Evolutionary conservation across 192 early-diverging fungal species (phyloP).

Genomic region (Podila verticillata): DNA sequence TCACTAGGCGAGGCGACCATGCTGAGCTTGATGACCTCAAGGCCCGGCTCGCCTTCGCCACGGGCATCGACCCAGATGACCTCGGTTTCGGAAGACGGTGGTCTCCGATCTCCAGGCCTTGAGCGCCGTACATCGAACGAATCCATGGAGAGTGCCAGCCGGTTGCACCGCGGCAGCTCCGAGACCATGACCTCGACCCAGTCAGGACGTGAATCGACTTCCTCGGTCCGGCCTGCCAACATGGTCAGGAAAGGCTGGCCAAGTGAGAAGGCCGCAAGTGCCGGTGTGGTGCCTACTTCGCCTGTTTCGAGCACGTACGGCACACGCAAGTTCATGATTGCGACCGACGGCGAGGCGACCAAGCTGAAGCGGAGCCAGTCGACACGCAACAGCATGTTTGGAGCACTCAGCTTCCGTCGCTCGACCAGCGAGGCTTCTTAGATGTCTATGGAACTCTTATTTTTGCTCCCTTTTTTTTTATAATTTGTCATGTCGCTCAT

Average conservation of each 20-base stretch:
- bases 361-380: slow-evolving; percentile 51
- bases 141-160: background rate
- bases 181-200: slow-evolving; percentile 34
- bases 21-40: slow-evolving; percentile 36
- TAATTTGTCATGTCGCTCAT: background rate
- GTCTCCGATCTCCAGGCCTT: background rate
- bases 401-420: slow-evolving; percentile 39
- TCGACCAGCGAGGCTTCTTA: slow-evolving; percentile 13
- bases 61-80: slow-evolving; percentile 20
- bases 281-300: slow-evolving; percentile 40
- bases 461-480: background rate
- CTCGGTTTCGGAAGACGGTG: slow-evolving; percentile 11
- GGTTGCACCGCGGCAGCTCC: slow-evolving; percentile 22
- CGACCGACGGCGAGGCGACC: slow-evolving; percentile 11
- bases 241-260: slow-evolving; percentile 51
- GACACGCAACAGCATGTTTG: slow-evolving; percentile 45
- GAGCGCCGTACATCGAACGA: slow-evolving; percentile 25
- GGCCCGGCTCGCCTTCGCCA: slow-evolving; percentile 34
- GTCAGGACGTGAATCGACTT: slow-evolving; percentile 41
- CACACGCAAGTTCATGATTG: slow-evolving; percentile 49
- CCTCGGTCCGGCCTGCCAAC: slow-evolving; percentile 19
- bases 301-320: slow-evolving; percentile 23
- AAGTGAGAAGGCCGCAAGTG: slow-evolving; percentile 50
- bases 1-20: slow-evolving; percentile 36
- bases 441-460: background rate